Percentiles rank a stretch among this genome's conserved stretches.
phyloP scores from a whole-genome alignment of 352 stramenopile species.

The Phytophthora multivora region DNA sequence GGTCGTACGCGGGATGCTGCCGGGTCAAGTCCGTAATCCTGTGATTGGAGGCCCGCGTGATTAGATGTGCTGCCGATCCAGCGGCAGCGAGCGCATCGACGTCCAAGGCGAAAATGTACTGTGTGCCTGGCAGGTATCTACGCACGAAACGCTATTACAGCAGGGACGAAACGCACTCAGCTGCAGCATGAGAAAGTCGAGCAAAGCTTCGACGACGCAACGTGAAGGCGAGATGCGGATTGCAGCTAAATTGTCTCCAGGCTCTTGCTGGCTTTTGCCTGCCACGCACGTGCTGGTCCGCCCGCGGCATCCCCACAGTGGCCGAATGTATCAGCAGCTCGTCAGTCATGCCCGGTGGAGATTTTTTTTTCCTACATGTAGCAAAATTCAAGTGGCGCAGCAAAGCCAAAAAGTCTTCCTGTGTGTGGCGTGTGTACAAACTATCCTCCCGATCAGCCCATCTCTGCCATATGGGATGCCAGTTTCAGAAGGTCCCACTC shows the following conservation, averaged over 20 bases:
- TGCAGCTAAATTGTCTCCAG: not conserved
- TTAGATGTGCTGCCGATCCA: not conserved
- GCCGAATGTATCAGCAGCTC: not conserved
- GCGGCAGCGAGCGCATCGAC: not conserved
- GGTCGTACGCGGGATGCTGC: not conserved
- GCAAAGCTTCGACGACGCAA: slow-evolving; percentile 1
- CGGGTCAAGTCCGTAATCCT: not conserved
- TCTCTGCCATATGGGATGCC: slow-evolving; percentile 11
- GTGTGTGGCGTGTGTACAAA: not conserved
- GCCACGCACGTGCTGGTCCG: slow-evolving; percentile 5
- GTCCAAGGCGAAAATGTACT: not conserved
- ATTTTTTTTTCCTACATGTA: slow-evolving; percentile 12
- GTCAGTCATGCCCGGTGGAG: slow-evolving; percentile 4
- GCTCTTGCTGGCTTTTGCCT: not conserved
- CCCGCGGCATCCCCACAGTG: not conserved
- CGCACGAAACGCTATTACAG: slow-evolving; percentile 3
- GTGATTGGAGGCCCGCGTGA: not conserved
- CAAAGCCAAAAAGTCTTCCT: not conserved
- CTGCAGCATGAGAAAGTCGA: slow-evolving; percentile 21
- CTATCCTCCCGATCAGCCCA: not conserved
- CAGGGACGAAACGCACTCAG: slow-evolving; percentile 45
- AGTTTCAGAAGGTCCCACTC: slow-evolving; percentile 4
- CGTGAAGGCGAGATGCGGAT: not conserved
- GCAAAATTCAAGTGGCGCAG: slow-evolving; percentile 24
- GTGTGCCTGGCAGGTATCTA: no score